Evolutionary conservation across 148 eudicot species (phyloP).

Genomic region (Fagopyrum tataricum): DNA sequence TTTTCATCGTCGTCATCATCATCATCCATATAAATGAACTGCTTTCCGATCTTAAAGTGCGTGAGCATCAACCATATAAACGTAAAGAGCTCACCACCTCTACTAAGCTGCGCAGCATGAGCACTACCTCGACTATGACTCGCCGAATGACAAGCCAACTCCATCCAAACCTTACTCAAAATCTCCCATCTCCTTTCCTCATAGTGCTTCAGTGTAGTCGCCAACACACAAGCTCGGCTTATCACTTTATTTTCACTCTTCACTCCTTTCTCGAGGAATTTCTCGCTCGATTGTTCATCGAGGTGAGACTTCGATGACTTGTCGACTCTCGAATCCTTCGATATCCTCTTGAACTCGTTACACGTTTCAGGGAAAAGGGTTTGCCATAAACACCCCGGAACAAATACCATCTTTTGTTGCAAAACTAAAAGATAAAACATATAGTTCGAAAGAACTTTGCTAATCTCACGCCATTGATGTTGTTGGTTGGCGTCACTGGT

Average conservation of each 20-base stretch:
- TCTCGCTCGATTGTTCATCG: background rate
- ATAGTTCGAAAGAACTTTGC: slow-evolving; percentile 6
- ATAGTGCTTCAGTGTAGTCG: background rate
- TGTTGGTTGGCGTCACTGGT: background rate
- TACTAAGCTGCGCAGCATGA: slow-evolving; percentile 9
- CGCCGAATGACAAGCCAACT: slow-evolving; percentile 5
- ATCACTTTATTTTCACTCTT: slow-evolving; percentile 9
- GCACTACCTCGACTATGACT: slow-evolving; percentile 5
- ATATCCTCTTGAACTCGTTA: background rate
- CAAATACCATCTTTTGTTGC: slow-evolving; percentile 1
- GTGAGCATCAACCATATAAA: slow-evolving; percentile 4
- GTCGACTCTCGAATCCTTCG: background rate
- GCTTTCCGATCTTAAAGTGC: slow-evolving; percentile 12
- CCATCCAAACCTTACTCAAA: slow-evolving; percentile 11
- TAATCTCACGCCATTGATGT: background rate
- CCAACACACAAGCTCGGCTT: slow-evolving; percentile 6
- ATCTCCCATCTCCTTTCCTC: slow-evolving; percentile 11
- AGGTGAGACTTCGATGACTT: background rate
- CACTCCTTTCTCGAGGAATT: background rate
- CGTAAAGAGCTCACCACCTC: slow-evolving; percentile 11
- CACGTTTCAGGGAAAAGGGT: background rate
- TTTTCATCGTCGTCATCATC: background rate
- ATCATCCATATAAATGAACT: background rate
- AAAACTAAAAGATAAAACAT: slow-evolving; percentile 2
- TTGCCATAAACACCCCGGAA: background rate